These are phyloP conservation scores for Xylaria arbuscula DNA, from an alignment of 2,329 filamentous ascomycete genomes.

Conservation along the genomic window DNA sequence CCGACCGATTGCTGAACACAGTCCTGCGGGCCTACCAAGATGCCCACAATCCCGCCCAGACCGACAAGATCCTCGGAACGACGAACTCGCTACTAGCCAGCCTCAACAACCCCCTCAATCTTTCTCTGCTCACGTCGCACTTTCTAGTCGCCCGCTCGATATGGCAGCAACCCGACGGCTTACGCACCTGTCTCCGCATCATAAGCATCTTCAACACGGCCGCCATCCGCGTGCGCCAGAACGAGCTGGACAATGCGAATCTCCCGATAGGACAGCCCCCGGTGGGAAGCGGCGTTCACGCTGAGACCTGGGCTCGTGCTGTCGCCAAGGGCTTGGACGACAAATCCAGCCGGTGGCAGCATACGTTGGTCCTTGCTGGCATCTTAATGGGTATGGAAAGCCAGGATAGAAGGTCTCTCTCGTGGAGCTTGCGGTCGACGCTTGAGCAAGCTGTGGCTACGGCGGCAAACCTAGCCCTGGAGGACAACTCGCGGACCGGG, in stretches of 20 bases:
- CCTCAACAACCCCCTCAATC: conserved; percentile 79
- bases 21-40: conserved; percentile 71
- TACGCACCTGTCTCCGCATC: conserved; percentile 72
- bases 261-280: conserved; percentile 40
- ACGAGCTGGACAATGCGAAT: conserved; percentile 56
- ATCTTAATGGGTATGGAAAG: conserved; percentile 80
- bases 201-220: conserved; percentile 79
- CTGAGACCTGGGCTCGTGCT: conserved; percentile 67
- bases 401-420: conserved; percentile 71
- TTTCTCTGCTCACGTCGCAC: conserved; percentile 77
- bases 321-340: conserved; percentile 68
- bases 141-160: conserved; percentile 77
- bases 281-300: conserved; percentile 57
- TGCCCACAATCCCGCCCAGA: conserved; percentile 61
- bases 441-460: conserved; percentile 79
- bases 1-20: conserved; percentile 73
- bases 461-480: conserved; percentile 81
- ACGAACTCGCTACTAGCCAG: conserved; percentile 75
- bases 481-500: conserved; percentile 56
- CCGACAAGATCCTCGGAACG: conserved; percentile 70
- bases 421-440: conserved; percentile 70
- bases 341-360: conserved; percentile 78
- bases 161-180: conserved; percentile 71
- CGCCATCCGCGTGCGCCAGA: conserved; percentile 63
- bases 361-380: conserved; percentile 82